Evolutionary conservation across 2,329 filamentous ascomycete genomes (phyloP), one percentile per base, ranked within the genome.

Genomic region (Aureobasidium uvarum): DNA sequence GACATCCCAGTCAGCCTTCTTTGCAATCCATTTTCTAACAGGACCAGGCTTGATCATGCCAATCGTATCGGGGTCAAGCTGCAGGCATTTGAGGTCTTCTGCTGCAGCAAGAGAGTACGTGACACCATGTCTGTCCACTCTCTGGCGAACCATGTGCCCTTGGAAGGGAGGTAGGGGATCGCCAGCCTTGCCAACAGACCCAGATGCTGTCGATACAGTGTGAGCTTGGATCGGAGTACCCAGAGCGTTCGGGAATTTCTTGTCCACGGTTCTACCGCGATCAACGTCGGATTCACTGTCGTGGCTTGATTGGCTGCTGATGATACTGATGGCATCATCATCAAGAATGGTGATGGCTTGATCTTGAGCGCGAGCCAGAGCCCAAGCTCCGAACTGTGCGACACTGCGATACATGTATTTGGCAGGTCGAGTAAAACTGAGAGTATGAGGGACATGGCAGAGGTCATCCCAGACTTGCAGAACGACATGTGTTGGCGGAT

Each of bases 381-480:
- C 89, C 93, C 93, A 98, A 0, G 93, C 92, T 2, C 92, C 90
- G 72, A 99, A 98, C 70, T 97, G 94, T 0, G 95, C 90, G 62
- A 97, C 87, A 1, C 91, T 91, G 55, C 94, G 86, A 75, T 92
- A 98, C 92, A 98, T 97, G 78, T 90, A 90, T 75, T 98, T 98
- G 52, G 94, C 95, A 0, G 95, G 95, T n/a, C 89, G 85, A 0
- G 94, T 98, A 75, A 96, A 98, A 71, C 91, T 96, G n/a, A 98
- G 82, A 0, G 93, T 97, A 0, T 94, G 91, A 0, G 89, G 88
- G 6, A 96, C 93, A 74, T 98, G 94, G 72, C 95, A 98, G 2
- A 98, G 80, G 71, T 96, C 90, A 66, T 98, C 94, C 93, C 94
- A 98, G 1, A 98, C 89, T 74, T 98, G 95, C 2, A 99, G 83